phyloP scores from a whole-genome alignment of 2,329 filamentous ascomycete genomes.

The Fusarium hainanense region DNA sequence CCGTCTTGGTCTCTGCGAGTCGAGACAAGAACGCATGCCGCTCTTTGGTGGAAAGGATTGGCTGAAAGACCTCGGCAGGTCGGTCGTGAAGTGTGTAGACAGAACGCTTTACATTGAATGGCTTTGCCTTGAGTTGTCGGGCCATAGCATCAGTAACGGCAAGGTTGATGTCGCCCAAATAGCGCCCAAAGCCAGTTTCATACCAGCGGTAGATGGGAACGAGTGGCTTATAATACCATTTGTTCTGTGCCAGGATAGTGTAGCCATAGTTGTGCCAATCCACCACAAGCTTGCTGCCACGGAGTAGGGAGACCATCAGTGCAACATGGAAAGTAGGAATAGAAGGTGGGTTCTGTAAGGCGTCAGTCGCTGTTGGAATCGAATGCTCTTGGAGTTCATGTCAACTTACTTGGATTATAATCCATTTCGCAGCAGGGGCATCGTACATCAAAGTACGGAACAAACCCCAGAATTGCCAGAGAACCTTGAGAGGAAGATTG shows the following conservation, averaged over 20 bases:
- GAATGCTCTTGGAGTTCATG: too few species aligned
- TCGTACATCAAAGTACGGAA: constrained; percentile 78
- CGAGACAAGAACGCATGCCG: constrained; percentile 70
- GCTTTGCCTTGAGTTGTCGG: constrained; percentile 70
- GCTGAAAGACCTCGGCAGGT: constrained; percentile 84
- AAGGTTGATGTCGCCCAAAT: constrained; percentile 78
- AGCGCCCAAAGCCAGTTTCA: constrained; percentile 76
- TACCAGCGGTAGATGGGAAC: constrained; percentile 81
- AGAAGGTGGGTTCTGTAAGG: constrained; percentile 80
- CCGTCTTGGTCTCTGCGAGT: constrained; percentile 71
- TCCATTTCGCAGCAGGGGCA: constrained; percentile 81
- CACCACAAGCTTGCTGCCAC: constrained; percentile 84
- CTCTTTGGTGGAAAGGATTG: constrained; percentile 62
- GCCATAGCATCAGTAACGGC: constrained; percentile 93
- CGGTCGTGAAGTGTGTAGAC: constrained; percentile 86
- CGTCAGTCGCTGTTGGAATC: constrained; percentile 3
- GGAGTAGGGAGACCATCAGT: constrained; percentile 75
- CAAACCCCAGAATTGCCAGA: constrained; percentile 82
- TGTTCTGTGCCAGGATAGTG: constrained; percentile 80
- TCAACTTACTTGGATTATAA: constrained; percentile 77
- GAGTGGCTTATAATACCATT: constrained; percentile 73
- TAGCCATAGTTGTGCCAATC: constrained; percentile 99
- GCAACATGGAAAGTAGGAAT: constrained; percentile 89
- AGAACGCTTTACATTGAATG: constrained; percentile 73
- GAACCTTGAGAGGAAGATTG: constrained; percentile 83